Base-by-base conservation (phyloP, 1,284 basidiomycete genomes). In the Agaricales sp. region DNA sequence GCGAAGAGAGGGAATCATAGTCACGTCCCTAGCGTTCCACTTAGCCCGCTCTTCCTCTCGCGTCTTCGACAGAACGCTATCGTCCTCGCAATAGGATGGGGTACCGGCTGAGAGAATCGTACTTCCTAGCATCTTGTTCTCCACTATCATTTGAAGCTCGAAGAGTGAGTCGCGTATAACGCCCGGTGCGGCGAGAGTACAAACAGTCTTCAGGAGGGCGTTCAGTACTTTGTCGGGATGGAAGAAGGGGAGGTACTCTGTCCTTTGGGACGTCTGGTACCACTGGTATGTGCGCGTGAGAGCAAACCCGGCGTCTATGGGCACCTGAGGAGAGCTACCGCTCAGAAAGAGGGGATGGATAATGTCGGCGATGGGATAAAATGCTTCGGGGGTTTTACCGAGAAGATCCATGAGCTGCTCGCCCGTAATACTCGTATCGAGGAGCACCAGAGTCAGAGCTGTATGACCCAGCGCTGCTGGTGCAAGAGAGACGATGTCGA, bases 341-440 rank as follows among this genome's bases (percentile, higher is more conserved):
- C 25, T 43, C 6, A 56, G 47, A 49, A 61, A 51, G 2, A 50
- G 35, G 1, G 59, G 59, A 39, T 67, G 64, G 18, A 63, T 49
- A 45, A 67, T 50, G 11, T 58, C 58, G 21, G 63, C 60, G 13
- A 67, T 25, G 19, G 45, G 41, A 25, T 52, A 47, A 49, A 64
- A 63, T 1, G 63, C 54, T 14, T 52, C 18, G 0, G 63, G 60
- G 2, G 60, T 22, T 13, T 50, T 37, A 3, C 14, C 20, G 3
- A 64, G 24, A 8, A 66, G 53, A 4, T 50, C 16, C 22, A 47
- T 45, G 14, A 67, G 48, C 4, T 62, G 57, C 1, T 50, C 50
- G 13, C 54, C 49, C 22, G 54, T 30, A 30, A 68, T 53, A 2
- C 51, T 47, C 6, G 60, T 55, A 8, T 52, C 57, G 14, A 66